Evolutionary conservation across 2,329 filamentous ascomycete genomes (phyloP), one percentile per base, ranked within the genome.

Genomic region (Xenoacremonium recifei): DNA sequence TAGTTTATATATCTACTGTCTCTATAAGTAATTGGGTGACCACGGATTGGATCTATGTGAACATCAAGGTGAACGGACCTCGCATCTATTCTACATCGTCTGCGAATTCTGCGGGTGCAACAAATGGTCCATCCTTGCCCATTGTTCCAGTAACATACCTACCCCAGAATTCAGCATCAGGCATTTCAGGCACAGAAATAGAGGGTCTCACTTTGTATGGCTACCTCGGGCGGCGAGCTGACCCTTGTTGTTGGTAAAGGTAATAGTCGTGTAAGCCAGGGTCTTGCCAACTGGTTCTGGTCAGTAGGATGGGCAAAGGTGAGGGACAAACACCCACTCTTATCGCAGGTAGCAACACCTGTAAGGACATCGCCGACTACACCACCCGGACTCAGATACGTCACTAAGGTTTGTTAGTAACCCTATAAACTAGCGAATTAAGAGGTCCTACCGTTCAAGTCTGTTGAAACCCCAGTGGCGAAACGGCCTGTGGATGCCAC

Each of bases 401-500:
- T 81, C n/a, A 85, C 81, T 84, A 25, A 19, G 10, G 18, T 1
- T 13, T 20, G n/a, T 12, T 16, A 11, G 5, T n/a, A 4, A 13
- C n/a, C 30, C 2, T 10, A 12, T 4, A 5, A 5, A 2, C 0
- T 16, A 2, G 0, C n/a, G n/a, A n/a, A n/a, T n/a, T 5, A 2
- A 20, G 10, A 18, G 10, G 11, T 19, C 33, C 27, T 60, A 80
- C 80, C 78, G 40, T 82, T 85, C 12, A 85, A 59, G 49, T 85
- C 81, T 0, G 81, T 85, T 3, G 81, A 81, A 4, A 85, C 81
- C 10, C 81, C 81, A 0, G 81, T 85, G 15, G 75, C 71, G 53
- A 78, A 84, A 2, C 80, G 66, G 0, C 81, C 81, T 48, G 75
- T 80, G 2, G 82, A 84, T 1, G 81, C 81, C 3, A 85, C 80